These are phyloP conservation scores for Plasmodium knowlesi DNA, from an alignment of 169 alveolate species.

Conservation along the genomic window DNA sequence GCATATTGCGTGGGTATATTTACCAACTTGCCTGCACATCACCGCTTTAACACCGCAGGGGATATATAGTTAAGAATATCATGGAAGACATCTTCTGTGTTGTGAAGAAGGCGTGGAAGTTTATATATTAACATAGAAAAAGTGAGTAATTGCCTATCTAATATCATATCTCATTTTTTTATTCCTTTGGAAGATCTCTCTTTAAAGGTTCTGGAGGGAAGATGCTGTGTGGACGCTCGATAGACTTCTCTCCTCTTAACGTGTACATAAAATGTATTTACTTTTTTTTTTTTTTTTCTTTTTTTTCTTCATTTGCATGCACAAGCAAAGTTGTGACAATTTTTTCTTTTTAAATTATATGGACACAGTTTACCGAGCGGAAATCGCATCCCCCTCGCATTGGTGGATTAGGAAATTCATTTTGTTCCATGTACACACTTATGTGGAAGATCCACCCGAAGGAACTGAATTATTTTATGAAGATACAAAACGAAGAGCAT, in stretches of 20 bases:
- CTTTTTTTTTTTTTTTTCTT: too few species aligned
- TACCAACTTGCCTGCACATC: not conserved
- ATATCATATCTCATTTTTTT: constrained; percentile 4
- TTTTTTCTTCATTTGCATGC: not conserved
- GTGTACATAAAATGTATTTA: not conserved
- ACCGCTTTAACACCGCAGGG: constrained; percentile 4
- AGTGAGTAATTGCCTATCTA: not conserved
- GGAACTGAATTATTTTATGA: not conserved
- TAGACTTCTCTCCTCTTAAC: not conserved
- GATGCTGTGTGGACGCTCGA: not conserved
- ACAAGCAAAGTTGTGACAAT: not conserved
- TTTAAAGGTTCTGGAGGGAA: not conserved
- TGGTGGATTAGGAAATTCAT: not conserved
- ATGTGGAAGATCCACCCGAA: not conserved
- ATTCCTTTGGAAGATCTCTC: not conserved
- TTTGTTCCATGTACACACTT: not conserved
- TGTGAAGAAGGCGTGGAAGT: constrained; percentile 16
- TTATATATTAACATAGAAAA: not conserved
- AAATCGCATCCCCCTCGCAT: not conserved
- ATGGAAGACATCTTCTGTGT: constrained; percentile 36
- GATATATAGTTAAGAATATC: constrained; percentile 53
- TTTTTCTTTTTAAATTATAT: not conserved
- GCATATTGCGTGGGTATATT: not conserved
- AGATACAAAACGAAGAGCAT: not conserved
- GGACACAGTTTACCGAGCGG: not conserved